Percentiles rank a stretch among this genome's conserved stretches.
Evolutionary conservation across 1,284 basidiomycete genomes (phyloP).

Genomic region (Puccinia sorghi): DNA sequence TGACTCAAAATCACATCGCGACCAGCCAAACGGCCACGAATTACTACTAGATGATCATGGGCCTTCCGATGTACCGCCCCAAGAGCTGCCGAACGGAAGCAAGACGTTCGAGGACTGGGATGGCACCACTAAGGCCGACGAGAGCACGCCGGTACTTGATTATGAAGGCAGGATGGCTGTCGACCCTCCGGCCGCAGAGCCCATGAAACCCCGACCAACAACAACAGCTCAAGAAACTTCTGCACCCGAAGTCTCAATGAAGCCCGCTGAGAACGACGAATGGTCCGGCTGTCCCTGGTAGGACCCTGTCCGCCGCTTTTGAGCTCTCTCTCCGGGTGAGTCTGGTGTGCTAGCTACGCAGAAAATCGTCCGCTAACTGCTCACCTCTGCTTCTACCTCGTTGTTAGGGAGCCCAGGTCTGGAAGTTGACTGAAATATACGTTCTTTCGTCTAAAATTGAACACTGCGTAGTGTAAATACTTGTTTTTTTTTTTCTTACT

Average conservation of each 20-base stretch:
- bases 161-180: neutral
- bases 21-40: neutral
- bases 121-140: neutral
- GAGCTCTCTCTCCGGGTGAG: neutral
- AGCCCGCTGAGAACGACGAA: neutral
- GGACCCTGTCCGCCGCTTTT: neutral
- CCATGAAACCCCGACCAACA: neutral
- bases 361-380: neutral
- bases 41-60: neutral
- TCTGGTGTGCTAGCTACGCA: neutral
- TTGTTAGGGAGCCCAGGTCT: too few relatives aligned
- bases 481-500: too few relatives aligned
- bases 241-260: neutral
- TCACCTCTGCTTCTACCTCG: too few relatives aligned
- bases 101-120: conserved; percentile 7
- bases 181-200: neutral
- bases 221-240: neutral
- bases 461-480: too few relatives aligned
- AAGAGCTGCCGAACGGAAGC: neutral
- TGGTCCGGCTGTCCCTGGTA: neutral
- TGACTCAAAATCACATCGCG: neutral
- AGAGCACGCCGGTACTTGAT: neutral
- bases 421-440: too few relatives aligned
- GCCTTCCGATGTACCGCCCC: neutral
- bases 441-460: too few relatives aligned